phyloP scores from a whole-genome alignment of 2,329 filamentous ascomycete species.

The Phaeosphaeria sp. region DNA sequence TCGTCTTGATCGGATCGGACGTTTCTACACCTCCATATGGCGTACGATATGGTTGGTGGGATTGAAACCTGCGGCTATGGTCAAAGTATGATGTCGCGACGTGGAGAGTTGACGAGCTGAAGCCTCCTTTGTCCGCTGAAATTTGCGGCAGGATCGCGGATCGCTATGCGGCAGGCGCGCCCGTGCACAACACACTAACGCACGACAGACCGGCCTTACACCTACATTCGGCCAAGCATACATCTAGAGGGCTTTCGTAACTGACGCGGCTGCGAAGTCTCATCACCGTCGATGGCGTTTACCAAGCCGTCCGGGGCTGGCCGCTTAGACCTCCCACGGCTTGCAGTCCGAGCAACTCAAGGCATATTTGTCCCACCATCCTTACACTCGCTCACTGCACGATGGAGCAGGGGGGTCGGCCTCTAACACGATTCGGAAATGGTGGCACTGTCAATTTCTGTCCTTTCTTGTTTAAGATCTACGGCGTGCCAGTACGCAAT shows the following conservation, averaged over 20 bases:
- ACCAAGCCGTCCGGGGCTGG: slow-evolving; percentile 18
- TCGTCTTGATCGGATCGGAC: neutral
- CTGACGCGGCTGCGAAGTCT: slow-evolving; percentile 12
- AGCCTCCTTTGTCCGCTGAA: slow-evolving; percentile 1
- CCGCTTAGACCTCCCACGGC: slow-evolving; percentile 27
- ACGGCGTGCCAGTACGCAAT: slow-evolving; percentile 26
- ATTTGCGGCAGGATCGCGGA: slow-evolving; percentile 2
- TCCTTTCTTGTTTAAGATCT: slow-evolving; percentile 32
- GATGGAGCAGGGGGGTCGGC: slow-evolving; percentile 22
- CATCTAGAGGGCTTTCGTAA: slow-evolving; percentile 3
- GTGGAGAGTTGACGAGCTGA: slow-evolving; percentile 3
- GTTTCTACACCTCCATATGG: neutral
- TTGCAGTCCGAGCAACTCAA: slow-evolving; percentile 19
- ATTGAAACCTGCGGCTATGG: neutral
- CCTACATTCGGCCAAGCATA: slow-evolving; percentile 4
- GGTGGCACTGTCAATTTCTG: slow-evolving; percentile 29
- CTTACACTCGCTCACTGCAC: slow-evolving; percentile 27
- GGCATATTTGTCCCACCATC: slow-evolving; percentile 18
- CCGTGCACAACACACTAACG: slow-evolving; percentile 13
- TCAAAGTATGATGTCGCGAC: neutral
- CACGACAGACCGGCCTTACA: slow-evolving; percentile 8
- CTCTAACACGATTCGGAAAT: slow-evolving; percentile 19
- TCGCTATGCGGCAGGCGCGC: slow-evolving; percentile 2
- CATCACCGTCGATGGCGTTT: slow-evolving; percentile 14
- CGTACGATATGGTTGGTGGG: neutral